Percentiles rank a stretch among this genome's conserved stretches.
These are phyloP conservation scores for Fonsecaea monophora DNA, from an alignment of 2,329 filamentous ascomycete genomes.

Conservation along the genomic window DNA sequence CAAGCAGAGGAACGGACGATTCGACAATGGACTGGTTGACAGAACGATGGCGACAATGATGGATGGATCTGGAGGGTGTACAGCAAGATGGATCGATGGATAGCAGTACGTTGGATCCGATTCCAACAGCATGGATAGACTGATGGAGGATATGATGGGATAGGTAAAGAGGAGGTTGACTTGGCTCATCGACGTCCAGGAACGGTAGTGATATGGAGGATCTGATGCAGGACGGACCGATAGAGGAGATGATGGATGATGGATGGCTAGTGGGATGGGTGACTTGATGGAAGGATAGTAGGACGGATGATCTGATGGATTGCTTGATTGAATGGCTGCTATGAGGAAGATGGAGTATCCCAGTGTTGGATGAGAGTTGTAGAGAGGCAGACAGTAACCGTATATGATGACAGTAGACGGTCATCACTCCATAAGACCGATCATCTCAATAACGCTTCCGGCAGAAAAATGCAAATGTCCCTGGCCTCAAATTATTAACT, in stretches of 20 bases:
- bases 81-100: not conserved
- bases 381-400: constrained; percentile 4
- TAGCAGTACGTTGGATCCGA: not conserved
- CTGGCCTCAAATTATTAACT: constrained; percentile 1
- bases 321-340: constrained; percentile 3
- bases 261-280: not conserved
- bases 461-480: constrained; percentile 2
- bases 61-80: not conserved
- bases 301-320: not conserved
- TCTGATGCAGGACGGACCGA: not conserved
- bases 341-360: constrained; percentile 13
- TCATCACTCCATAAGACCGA: constrained; percentile 1
- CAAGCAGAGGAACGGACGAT: too few relatives aligned
- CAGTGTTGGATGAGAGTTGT: constrained; percentile 4
- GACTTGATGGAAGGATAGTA: not conserved
- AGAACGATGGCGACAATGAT: not conserved
- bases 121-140: not conserved
- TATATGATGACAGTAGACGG: constrained; percentile 1
- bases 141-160: not conserved
- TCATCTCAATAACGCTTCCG: not conserved
- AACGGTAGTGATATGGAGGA: not conserved
- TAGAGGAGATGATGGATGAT: not conserved
- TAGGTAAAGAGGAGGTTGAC: not conserved
- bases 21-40: too few relatives aligned
- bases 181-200: not conserved